Conservation (phyloP, 306 rosid genomes). For the Arachis stenosperma region DNA sequence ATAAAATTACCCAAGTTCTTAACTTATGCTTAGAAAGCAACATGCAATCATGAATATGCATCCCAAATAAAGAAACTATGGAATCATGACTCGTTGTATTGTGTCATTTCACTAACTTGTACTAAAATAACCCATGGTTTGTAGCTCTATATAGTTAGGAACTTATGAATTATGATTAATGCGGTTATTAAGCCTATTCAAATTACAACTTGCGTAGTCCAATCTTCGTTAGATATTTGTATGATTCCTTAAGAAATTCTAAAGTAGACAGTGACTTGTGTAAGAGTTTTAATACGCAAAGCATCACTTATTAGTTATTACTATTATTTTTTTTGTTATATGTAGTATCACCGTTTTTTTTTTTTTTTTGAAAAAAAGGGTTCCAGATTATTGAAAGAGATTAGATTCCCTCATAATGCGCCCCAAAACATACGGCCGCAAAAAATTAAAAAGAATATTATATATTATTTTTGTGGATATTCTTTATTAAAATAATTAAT, state of each 20-base stretch:
- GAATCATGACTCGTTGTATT: not conserved
- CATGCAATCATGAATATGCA: conserved; percentile 2
- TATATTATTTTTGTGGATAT: too few species aligned
- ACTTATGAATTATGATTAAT: not conserved
- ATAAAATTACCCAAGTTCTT: not conserved
- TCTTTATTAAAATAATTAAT: too few species aligned
- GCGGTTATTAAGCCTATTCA: not conserved
- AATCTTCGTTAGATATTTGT: not conserved
- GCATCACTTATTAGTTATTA: not conserved
- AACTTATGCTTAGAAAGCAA: conserved; percentile 14
- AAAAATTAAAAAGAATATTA: not conserved
- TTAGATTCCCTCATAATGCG: conserved; percentile 8
- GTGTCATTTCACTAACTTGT: conserved; percentile 3
- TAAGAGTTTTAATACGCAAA: not conserved
- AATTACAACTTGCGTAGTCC: not conserved
- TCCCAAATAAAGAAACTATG: conserved; percentile 1
- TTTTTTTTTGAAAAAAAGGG: not conserved
- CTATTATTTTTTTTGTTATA: too few species aligned
- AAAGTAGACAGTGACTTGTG: not conserved
- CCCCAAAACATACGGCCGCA: conserved; percentile 2
- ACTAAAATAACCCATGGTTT: conserved; percentile 12
- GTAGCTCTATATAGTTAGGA: conserved; percentile 1
- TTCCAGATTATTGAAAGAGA: not conserved
- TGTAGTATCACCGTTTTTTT: not conserved
- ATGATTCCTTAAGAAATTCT: not conserved